These are phyloP conservation scores for Solioccasus polychromus DNA, from an alignment of 768 basidiomycete genomes.

Conservation along the genomic window DNA sequence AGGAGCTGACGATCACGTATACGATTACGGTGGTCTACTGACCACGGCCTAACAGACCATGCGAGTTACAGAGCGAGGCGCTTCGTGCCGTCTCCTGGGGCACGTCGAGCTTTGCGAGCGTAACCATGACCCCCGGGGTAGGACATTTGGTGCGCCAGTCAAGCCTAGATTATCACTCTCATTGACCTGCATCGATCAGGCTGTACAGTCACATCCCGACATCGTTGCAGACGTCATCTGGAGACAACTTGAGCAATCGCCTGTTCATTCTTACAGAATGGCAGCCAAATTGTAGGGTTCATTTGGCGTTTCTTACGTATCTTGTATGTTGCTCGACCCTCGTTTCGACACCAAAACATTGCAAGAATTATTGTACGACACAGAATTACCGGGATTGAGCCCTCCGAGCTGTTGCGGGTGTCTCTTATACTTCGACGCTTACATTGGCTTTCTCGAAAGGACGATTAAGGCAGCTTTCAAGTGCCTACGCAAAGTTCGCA, in stretches of 20 bases:
- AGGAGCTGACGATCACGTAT: background rate
- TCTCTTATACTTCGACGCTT: too few species aligned
- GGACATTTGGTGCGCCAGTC: constrained; percentile 4
- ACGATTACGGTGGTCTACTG: background rate
- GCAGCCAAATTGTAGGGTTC: too few species aligned
- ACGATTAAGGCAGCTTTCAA: too few species aligned
- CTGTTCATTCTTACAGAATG: too few species aligned
- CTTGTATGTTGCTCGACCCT: too few species aligned
- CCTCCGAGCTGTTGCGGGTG: too few species aligned
- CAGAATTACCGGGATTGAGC: too few species aligned
- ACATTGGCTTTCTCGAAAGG: too few species aligned
- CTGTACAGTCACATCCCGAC: constrained; percentile 1
- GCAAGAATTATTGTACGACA: too few species aligned
- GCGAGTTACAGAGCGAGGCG: background rate
- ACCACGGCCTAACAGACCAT: background rate
- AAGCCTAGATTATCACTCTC: background rate
- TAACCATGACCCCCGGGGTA: background rate
- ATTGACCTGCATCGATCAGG: background rate
- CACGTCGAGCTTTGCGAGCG: constrained; percentile 2
- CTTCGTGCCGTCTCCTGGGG: constrained; percentile 1
- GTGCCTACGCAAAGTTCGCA: too few species aligned
- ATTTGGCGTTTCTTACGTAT: too few species aligned
- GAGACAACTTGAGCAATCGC: background rate
- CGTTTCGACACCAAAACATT: too few species aligned
- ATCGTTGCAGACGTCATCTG: constrained; percentile 2